Percentiles rank a stretch among this genome's conserved stretches.
phyloP scores from a whole-genome alignment of 169 alveolate species.

The Cryptosporidium sp. region DNA sequence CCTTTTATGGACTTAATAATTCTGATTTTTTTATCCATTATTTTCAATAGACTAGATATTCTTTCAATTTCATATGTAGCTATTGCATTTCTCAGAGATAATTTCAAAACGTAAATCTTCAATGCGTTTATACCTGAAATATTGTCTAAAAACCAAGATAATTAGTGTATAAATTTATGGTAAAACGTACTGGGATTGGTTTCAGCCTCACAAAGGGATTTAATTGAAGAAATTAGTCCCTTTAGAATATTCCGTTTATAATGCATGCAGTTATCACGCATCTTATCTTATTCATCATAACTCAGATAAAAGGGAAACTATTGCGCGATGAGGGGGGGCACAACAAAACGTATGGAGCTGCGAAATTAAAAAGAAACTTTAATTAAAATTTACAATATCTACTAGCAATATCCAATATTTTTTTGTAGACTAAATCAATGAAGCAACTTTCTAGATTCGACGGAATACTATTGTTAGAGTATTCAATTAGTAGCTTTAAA shows the following conservation, averaged over 20 bases:
- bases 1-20: slow-evolving; percentile 41
- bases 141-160: background rate
- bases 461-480: background rate
- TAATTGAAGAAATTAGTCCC: slow-evolving; percentile 1
- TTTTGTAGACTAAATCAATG: background rate
- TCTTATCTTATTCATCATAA: background rate
- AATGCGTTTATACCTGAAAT: background rate
- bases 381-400: background rate
- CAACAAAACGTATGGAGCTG: background rate
- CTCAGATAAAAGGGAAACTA: no score
- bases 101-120: slow-evolving; percentile 22
- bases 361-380: background rate
- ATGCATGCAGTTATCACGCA: slow-evolving; percentile 4
- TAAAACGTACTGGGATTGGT: slow-evolving; percentile 3
- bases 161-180: background rate
- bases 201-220: slow-evolving; percentile 22
- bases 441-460: background rate
- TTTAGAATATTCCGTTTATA: slow-evolving; percentile 4
- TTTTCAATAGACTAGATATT: slow-evolving; percentile 5
- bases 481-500: background rate
- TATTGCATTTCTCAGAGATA: slow-evolving; percentile 49
- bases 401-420: background rate
- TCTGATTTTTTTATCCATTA: slow-evolving; percentile 38
- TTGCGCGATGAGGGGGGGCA: slow-evolving; percentile 8
- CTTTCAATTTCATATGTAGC: slow-evolving; percentile 18